A percentile compares a stretch with the other conserved stretches of the same genome.
These are phyloP conservation scores for Leptodontidium sp. DNA, from an alignment of 2,329 filamentous ascomycete genomes.

Conservation along the genomic window DNA sequence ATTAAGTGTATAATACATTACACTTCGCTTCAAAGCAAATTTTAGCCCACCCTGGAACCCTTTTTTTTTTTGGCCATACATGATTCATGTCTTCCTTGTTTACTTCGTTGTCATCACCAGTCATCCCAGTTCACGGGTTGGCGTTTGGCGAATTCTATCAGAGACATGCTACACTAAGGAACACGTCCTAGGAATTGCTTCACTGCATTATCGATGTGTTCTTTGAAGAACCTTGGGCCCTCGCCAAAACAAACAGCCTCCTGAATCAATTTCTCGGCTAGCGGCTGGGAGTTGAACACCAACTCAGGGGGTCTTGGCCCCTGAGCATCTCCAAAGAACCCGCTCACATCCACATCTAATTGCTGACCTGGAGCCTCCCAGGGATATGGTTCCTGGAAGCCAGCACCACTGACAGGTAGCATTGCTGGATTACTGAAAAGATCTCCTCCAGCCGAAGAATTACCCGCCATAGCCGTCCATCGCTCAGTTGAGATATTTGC, in stretches of 20 bases:
- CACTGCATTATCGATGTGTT: slow-evolving; percentile 15
- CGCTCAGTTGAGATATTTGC: neutral
- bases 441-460: neutral
- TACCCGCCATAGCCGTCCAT: neutral
- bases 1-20: slow-evolving; percentile 11
- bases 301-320: neutral
- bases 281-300: slow-evolving; percentile 7
- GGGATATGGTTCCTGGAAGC: neutral
- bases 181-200: neutral
- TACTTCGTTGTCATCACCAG: neutral
- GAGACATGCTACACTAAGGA: neutral
- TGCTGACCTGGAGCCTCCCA: neutral
- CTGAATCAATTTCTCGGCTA: slow-evolving; percentile 16
- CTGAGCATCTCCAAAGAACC: neutral
- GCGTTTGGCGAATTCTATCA: neutral
- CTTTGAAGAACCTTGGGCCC: slow-evolving; percentile 22
- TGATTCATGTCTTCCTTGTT: neutral
- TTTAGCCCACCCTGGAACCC: neutral
- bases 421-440: neutral
- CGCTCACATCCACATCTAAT: neutral
- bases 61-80: neutral
- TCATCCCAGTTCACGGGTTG: neutral
- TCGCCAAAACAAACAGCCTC: slow-evolving; percentile 25
- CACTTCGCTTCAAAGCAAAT: neutral
- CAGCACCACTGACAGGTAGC: neutral